Conservation (phyloP, 208 protist species). For the Spongospora subterranea region DNA sequence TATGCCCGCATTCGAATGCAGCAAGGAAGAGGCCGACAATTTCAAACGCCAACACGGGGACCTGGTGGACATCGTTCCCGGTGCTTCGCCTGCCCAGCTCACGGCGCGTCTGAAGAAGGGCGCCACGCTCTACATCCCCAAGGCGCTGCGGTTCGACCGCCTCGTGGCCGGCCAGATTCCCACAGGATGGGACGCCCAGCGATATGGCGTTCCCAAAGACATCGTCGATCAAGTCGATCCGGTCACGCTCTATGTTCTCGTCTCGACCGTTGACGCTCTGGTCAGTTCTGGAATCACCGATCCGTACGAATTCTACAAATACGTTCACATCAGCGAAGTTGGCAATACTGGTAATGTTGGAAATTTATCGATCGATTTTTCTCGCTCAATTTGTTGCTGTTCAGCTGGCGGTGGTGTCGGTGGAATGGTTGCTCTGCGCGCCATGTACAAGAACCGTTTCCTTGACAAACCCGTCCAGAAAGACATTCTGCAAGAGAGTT, state of each 20-base stretch:
- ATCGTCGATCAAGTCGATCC: constrained; percentile 71
- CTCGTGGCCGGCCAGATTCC: constrained; percentile 78
- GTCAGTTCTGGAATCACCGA: constrained; percentile 75
- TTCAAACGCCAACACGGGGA: constrained; percentile 78
- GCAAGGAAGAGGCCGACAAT: constrained; percentile 74
- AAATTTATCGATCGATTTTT: too few relatives aligned
- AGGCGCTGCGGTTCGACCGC: constrained; percentile 77
- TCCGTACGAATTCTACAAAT: constrained; percentile 82
- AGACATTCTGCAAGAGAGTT: constrained; percentile 77
- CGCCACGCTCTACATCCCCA: constrained; percentile 77
- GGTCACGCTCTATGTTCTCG: constrained; percentile 77
- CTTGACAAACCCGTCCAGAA: constrained; percentile 70
- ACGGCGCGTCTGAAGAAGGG: constrained; percentile 74
- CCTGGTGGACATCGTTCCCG: constrained; percentile 17
- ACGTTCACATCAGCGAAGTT: constrained; percentile 80
- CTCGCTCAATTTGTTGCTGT: too few relatives aligned
- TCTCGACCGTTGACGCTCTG: constrained; percentile 77
- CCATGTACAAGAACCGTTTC: constrained; percentile 74
- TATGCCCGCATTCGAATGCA: constrained; percentile 74
- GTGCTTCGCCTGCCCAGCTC: constrained; percentile 67
- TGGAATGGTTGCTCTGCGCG: constrained; percentile 71
- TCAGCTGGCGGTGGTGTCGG: constrained; percentile 76
- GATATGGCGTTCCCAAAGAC: constrained; percentile 64
- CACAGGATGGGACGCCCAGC: constrained; percentile 69
- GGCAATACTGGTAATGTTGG: too few relatives aligned